Conservation (phyloP, 139 green algal species). For the Chlorella sp. region DNA sequence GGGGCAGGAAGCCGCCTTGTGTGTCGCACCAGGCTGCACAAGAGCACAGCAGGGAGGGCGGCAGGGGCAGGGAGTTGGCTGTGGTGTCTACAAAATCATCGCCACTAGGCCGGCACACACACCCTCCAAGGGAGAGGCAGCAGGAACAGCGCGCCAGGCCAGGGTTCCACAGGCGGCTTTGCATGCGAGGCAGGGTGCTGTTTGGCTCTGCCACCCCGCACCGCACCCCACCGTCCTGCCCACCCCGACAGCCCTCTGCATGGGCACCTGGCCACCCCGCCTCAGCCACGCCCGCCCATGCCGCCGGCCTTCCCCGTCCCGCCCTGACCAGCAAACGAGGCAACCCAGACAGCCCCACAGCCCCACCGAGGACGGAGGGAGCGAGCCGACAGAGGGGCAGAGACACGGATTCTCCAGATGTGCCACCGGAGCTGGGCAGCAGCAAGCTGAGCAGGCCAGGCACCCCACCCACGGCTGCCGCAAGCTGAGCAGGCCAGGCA, state of each 20-base stretch:
- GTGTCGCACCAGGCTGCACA: constrained; percentile 4
- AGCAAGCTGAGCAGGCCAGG: not conserved
- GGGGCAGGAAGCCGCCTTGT: not conserved
- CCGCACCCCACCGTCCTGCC: no score
- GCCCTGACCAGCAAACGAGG: no score
- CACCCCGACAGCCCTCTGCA: not conserved
- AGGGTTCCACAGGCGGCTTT: not conserved
- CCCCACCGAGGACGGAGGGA: no score
- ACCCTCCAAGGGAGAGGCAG: not conserved
- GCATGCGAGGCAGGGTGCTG: not conserved
- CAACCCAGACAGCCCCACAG: no score
- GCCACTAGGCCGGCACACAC: not conserved
- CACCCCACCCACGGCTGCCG: no score
- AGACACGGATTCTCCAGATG: no score
- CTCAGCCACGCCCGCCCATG: not conserved
- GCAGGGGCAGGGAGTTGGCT: not conserved
- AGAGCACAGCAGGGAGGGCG: not conserved
- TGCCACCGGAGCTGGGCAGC: no score
- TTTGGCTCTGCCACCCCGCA: no score
- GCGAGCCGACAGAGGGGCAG: no score
- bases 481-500: not conserved
- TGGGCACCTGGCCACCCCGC: not conserved
- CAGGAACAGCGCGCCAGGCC: not conserved
- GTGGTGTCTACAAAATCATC: no score
- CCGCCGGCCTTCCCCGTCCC: no score